phyloP scores from a whole-genome alignment of 129 eudicot genomes.

The Solidago caesia region DNA sequence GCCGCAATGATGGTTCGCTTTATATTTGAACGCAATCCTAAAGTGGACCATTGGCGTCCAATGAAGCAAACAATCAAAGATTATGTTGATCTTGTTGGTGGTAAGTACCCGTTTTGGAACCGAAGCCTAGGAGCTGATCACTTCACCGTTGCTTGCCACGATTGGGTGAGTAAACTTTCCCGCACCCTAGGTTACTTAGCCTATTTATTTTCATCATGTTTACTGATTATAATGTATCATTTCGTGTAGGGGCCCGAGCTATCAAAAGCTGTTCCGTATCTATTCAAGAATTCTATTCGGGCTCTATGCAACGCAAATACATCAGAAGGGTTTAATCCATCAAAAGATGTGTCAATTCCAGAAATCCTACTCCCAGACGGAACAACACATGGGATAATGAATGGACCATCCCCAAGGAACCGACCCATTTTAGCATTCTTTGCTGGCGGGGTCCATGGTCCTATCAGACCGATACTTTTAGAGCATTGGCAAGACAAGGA shows the following conservation, averaged over 20 bases:
- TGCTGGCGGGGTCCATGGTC: conserved; percentile 87
- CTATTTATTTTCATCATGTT: background rate
- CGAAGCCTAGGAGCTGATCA: conserved; percentile 64
- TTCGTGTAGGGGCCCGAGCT: conserved; percentile 65
- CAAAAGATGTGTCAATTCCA: conserved; percentile 69
- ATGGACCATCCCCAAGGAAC: conserved; percentile 58
- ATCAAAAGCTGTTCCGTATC: conserved; percentile 48
- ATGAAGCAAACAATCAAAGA: conserved; percentile 49
- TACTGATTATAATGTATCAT: background rate
- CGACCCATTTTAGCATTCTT: conserved; percentile 63
- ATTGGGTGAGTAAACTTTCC: conserved; percentile 45
- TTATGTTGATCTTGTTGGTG: conserved; percentile 43
- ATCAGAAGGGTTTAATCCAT: conserved; percentile 64
- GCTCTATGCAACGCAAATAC: conserved; percentile 83
- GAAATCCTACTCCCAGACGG: conserved; percentile 66
- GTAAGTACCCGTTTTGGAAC: conserved; percentile 60
- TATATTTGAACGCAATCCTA: conserved; percentile 42
- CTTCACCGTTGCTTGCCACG: conserved; percentile 65
- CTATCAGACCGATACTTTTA: conserved; percentile 61
- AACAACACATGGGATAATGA: conserved; percentile 38
- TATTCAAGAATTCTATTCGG: conserved; percentile 58
- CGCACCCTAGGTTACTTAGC: background rate
- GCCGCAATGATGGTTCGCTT: conserved; percentile 42
- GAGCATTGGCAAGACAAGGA: conserved; percentile 72
- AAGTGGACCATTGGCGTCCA: conserved; percentile 50